Conservation (phyloP, 306 rosid species). For the Ziziphus jujuba region DNA sequence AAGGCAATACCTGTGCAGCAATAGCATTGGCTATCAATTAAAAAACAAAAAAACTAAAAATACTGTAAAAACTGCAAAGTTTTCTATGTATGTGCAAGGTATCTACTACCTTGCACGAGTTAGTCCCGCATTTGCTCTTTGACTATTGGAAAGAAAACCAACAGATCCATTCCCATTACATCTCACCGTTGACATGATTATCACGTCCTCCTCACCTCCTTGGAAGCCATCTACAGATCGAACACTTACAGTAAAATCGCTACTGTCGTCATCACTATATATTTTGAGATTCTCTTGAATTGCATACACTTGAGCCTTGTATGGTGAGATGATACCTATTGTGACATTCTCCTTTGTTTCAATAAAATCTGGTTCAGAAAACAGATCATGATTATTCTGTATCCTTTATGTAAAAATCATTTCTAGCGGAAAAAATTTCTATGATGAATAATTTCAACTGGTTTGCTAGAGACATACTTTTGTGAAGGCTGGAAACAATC, state of each 20-base stretch:
- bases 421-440: not conserved
- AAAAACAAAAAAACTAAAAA: not conserved
- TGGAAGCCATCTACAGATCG: constrained; percentile 70
- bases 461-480: constrained; percentile 29
- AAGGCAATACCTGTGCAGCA: constrained; percentile 32
- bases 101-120: constrained; percentile 58
- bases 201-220: constrained; percentile 72
- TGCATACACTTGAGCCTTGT: constrained; percentile 52
- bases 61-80: no score
- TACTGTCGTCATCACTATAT: constrained; percentile 8
- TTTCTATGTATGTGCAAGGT: not conserved
- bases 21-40: no score
- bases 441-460: not conserved
- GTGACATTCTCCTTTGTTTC: constrained; percentile 41
- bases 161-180: constrained; percentile 34
- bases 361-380: constrained; percentile 25
- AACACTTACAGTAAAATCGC: constrained; percentile 41
- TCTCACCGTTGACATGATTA: constrained; percentile 42
- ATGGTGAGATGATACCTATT: constrained; percentile 68
- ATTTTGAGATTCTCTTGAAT: constrained; percentile 40
- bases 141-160: constrained; percentile 51
- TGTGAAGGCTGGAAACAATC: constrained; percentile 45
- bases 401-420: not conserved
- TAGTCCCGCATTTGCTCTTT: constrained; percentile 58
- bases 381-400: not conserved